Percentiles rank a stretch among this genome's conserved stretches.
These are phyloP conservation scores for Diaporthe vexans DNA, from an alignment of 2,329 filamentous ascomycete genomes.

Conservation along the genomic window DNA sequence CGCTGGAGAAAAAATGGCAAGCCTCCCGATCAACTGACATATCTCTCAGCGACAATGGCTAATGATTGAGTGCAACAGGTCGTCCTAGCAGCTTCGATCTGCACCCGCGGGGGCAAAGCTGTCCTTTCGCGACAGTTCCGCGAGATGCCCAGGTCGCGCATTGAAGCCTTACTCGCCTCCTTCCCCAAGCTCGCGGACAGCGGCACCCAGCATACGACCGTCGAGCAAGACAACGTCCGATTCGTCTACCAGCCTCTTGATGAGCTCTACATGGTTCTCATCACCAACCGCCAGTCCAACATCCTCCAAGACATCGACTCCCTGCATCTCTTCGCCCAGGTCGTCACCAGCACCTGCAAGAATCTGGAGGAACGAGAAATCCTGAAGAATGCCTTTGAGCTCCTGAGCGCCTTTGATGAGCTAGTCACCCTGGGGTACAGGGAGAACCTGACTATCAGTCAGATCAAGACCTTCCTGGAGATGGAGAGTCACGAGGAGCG, in stretches of 20 bases:
- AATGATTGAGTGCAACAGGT: conserved; percentile 70
- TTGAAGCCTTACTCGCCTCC: conserved; percentile 95
- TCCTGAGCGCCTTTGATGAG: conserved; percentile 97
- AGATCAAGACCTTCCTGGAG: conserved; percentile 99
- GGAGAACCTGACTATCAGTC: conserved; percentile 94
- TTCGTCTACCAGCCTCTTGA: conserved; percentile 99
- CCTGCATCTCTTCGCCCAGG: conserved; percentile 96
- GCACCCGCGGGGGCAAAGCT: conserved; percentile 97
- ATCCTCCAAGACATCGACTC: conserved; percentile 99
- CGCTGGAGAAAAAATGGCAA: conserved; percentile 56
- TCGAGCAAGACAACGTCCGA: conserved; percentile 99
- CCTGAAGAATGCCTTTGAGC: conserved; percentile 92
- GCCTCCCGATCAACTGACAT: conserved; percentile 37
- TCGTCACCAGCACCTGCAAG: conserved; percentile 96
- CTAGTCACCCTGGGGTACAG: conserved; percentile 95
- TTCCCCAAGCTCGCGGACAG: conserved; percentile 98
- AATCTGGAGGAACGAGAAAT: conserved; percentile 97
- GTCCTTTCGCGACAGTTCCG: conserved; percentile 98
- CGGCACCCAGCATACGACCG: conserved; percentile 96
- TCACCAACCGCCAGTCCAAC: conserved; percentile 99
- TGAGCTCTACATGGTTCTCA: conserved; percentile 99
- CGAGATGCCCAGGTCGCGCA: conserved; percentile 95
- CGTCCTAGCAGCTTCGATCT: conserved; percentile 98
- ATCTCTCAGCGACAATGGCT: conserved; percentile 18
- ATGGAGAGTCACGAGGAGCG: conserved; percentile 99